Conservation (phyloP, 768 basidiomycete genomes). For the Serendipita sp. region DNA sequence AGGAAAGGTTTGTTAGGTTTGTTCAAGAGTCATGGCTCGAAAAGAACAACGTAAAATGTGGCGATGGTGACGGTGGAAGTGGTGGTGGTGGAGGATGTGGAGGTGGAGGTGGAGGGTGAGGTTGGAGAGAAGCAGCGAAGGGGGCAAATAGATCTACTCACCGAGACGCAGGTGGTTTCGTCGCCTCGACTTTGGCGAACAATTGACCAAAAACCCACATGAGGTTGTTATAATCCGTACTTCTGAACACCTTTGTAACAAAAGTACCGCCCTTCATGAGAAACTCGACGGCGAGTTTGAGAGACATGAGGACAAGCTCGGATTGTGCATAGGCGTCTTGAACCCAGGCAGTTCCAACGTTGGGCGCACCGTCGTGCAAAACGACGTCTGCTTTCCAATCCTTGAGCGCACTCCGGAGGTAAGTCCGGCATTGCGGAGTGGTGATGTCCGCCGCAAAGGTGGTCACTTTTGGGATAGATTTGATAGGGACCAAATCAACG, state of each 20-base stretch:
- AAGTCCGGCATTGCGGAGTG: constrained; percentile 72
- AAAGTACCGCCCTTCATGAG: constrained; percentile 86
- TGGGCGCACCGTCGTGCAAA: constrained; percentile 96
- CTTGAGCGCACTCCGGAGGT: constrained; percentile 75
- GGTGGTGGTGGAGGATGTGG: no score
- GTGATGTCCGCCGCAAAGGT: constrained; percentile 95
- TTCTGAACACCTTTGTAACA: constrained; percentile 96
- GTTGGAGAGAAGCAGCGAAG: no score
- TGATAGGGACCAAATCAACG: constrained; percentile 92
- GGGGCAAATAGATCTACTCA: constrained; percentile 20
- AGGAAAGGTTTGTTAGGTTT: no score
- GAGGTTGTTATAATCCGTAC: constrained; percentile 94
- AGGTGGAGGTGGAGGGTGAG: no score
- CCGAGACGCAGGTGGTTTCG: constrained; percentile 96
- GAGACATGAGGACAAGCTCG: constrained; percentile 86
- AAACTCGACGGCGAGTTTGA: constrained; percentile 93
- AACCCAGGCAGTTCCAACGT: constrained; percentile 98
- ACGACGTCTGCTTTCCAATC: constrained; percentile 99
- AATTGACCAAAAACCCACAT: constrained; percentile 98
- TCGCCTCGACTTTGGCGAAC: constrained; percentile 93
- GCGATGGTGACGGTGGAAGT: no score
- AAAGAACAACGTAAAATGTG: no score
- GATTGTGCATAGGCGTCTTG: constrained; percentile 97
- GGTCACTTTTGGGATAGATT: constrained; percentile 80
- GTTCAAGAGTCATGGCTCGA: no score